Conservation (phyloP, 441 rosid genomes). For the Eruca vesicaria region DNA sequence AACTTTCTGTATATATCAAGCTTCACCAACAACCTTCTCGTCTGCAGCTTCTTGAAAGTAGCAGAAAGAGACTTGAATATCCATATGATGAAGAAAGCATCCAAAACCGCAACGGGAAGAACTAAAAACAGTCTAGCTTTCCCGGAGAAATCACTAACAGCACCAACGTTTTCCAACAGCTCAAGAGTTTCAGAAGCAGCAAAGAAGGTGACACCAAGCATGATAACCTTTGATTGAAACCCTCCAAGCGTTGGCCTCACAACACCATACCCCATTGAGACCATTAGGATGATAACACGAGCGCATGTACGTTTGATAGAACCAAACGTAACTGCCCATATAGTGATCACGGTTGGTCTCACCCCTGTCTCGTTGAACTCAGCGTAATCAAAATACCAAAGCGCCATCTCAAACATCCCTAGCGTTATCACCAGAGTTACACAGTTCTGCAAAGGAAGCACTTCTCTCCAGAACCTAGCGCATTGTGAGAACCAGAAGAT, state of each 20-base stretch:
- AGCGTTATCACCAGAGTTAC: constrained; percentile 78
- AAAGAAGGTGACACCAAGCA: constrained; percentile 91
- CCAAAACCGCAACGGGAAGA: constrained; percentile 87
- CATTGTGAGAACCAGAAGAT: constrained; percentile 92
- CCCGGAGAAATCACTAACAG: constrained; percentile 91
- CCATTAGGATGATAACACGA: constrained; percentile 77
- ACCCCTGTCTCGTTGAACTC: constrained; percentile 85
- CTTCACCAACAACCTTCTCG: constrained; percentile 85
- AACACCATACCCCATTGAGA: constrained; percentile 96
- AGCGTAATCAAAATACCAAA: constrained; percentile 92
- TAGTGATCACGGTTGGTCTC: constrained; percentile 80
- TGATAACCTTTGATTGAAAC: constrained; percentile 77
- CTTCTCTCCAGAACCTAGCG: constrained; percentile 86
- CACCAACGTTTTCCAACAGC: constrained; percentile 84
- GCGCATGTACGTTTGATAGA: constrained; percentile 72
- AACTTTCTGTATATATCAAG: constrained; percentile 90
- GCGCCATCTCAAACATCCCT: constrained; percentile 93
- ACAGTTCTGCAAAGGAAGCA: constrained; percentile 86
- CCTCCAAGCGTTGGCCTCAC: constrained; percentile 97
- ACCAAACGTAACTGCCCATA: constrained; percentile 92
- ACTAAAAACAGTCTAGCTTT: constrained; percentile 79
- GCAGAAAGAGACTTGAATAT: constrained; percentile 91
- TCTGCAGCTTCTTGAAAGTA: constrained; percentile 91
- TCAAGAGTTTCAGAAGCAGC: constrained; percentile 94
- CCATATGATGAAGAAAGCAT: constrained; percentile 96